Base-by-base conservation (phyloP, 2,329 filamentous ascomycete species). In the Passalora sequoiae region DNA sequence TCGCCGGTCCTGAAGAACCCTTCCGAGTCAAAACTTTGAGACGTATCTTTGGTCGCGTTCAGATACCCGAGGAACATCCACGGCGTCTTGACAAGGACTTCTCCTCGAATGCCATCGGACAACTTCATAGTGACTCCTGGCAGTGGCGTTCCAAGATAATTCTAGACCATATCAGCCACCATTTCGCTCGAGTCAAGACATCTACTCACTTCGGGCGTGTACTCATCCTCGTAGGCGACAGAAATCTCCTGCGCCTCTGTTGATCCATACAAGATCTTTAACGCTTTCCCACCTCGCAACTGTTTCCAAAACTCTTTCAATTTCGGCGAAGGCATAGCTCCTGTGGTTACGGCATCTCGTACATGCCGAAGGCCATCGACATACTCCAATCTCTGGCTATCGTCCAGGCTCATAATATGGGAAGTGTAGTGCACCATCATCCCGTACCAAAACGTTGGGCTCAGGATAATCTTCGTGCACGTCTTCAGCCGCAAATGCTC, bases 281-380 rank as follows among this genome's bases (percentile, higher is more conserved):
- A 24, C n/a, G 36, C 12, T 10, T 24, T 38, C 2, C 36, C 36
- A 10, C 36, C 36, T 16, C 36, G 15, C 20, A 38, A 24, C 19
- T 38, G 12, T 25, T 28, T 38, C 36, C 36, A 38, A 28, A 38
- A 38, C 36, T 38, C 36, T 16, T 38, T 38, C 21, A 38, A 10
- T 25, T 17, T 38, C 6, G 17, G 21, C 6, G 36, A 38, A 12
- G 36, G 36, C 36, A 38, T 38, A 24, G 36, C 36, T 13, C 36
- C 36, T 1, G 36, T 38, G n/a, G 28, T 38, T 16, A 10, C 25
- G 1, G 36, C 36, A 16, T 38, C 36, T 28, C 36, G 10, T 8
- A 38, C 6, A 17, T 38, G 17, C 28, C 36, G 16, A 13, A 38
- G 28, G 2, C 36, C 36, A 12, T 38, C 22, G 22, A 38, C 22